Conservation (phyloP, 148 eudicot species). For the Salicornia ramosissima region DNA sequence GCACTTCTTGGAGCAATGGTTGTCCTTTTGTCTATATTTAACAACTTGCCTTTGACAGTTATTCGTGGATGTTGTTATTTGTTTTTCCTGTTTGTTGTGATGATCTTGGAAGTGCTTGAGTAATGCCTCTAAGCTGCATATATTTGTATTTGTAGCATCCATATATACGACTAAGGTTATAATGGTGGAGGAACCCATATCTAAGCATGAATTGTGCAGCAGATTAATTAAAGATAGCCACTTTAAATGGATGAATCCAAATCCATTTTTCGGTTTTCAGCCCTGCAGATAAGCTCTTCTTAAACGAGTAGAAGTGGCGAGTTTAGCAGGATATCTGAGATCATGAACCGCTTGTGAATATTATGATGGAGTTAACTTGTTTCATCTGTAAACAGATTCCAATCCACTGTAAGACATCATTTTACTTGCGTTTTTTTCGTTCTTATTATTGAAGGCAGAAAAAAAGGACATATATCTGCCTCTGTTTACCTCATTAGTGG, state of each 20-base stretch:
- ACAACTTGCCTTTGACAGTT: background rate
- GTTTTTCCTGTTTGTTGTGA: too few relatives aligned
- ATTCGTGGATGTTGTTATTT: background rate
- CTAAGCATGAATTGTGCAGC: background rate
- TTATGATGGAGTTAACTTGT: background rate
- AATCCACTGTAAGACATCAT: background rate
- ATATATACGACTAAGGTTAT: too few relatives aligned
- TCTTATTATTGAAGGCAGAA: background rate
- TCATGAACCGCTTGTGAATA: background rate
- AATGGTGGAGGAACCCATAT: background rate
- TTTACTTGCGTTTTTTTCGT: background rate
- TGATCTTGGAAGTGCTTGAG: background rate
- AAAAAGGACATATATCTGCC: background rate
- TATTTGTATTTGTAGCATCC: background rate
- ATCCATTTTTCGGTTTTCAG: background rate
- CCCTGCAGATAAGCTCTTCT: background rate
- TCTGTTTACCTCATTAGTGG: background rate
- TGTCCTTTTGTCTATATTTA: background rate
- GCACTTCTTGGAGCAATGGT: background rate
- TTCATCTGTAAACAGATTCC: background rate
- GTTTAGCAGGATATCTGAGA: background rate
- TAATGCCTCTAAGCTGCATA: background rate
- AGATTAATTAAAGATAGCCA: background rate
- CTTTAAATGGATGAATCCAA: background rate
- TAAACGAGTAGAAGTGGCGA: background rate